Evolutionary conservation across 257 asterid genomes (phyloP).

Genomic region (Solanum corneliomulleri): DNA sequence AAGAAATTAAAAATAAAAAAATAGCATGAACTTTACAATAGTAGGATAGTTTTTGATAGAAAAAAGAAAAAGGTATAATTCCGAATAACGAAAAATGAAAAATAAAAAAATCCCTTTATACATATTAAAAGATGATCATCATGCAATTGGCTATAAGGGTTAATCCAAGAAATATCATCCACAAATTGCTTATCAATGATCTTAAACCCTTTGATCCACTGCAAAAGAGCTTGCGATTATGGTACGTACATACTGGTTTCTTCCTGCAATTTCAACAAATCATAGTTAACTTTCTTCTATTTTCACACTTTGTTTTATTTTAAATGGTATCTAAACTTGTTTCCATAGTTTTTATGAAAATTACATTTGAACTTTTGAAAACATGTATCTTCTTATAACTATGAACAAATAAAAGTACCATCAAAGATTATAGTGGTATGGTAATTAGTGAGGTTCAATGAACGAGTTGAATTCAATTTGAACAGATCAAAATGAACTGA

Average conservation of each 20-base stretch:
- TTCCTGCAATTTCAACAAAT: constrained; percentile 28
- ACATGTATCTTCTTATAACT: not conserved
- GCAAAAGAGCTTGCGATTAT: constrained; percentile 40
- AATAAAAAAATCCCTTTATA: not conserved
- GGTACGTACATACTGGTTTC: constrained; percentile 54
- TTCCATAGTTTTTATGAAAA: not conserved
- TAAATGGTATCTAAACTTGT: not conserved
- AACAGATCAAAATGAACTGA: not conserved
- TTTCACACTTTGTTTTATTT: not conserved
- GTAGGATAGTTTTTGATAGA: not conserved
- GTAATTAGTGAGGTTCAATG: not conserved
- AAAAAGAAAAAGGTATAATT: not conserved
- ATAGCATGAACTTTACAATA: not conserved
- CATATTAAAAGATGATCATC: not conserved
- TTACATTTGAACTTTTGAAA: not conserved
- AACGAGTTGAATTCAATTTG: not conserved
- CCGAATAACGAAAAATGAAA: too few species aligned
- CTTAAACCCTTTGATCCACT: constrained; percentile 26
- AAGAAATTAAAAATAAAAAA: not conserved
- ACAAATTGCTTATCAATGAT: constrained; percentile 7
- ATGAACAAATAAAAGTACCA: not conserved
- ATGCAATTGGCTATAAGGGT: not conserved
- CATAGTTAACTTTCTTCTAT: too few species aligned
- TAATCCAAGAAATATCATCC: constrained; percentile 26
- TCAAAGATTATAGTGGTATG: not conserved